Base-by-base conservation (phyloP, 1,284 basidiomycete genomes). In the Macrocystidia cucumis region DNA sequence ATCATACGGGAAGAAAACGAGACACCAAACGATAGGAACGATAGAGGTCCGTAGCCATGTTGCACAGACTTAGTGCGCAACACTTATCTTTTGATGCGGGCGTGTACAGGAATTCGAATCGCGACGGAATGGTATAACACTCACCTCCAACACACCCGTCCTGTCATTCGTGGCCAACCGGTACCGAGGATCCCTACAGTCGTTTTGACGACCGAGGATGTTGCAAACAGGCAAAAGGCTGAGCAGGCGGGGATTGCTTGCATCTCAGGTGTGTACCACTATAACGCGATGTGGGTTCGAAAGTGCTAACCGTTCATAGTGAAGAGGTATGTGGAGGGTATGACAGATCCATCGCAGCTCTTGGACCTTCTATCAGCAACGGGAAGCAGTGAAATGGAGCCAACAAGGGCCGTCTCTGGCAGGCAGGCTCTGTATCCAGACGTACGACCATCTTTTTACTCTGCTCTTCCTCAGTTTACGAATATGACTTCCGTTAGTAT, bases 1-100 rank as follows among this genome's bases (percentile, higher is more conserved):
- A 69, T 89, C 3, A 64, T 84, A 12, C 65, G 83, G 4, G 74
- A 82, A 42, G 76, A 79, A 40, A 74, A 67, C 2, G 90, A 93
- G 57, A 78, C 77, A 0, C 84, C 90, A 0, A 97, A 97, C 50
- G 92, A 98, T 55, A 71, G 86, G 12, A 97, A 97, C 49, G 93
- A 97, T 51, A 65, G 92, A 70, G 83, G 91, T 89, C 41, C 29
- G 64, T 49, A 9, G 3, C 11, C 13, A 1, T 4, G 16, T 9
- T 19, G 3, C 19, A 7, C 2, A 3, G 6, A 29, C 43, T 12
- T 30, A 5, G 12, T 30, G 4, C 11, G 19, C 12, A 8, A 14
- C 28, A 12, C n/a, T n/a, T 5, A 5, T 30, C 3, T 12, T 5
- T 13, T 5, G 5, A 18, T 14, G 11, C 29, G 4, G 4, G 5